Evolutionary conservation across 192 early-diverging fungal genomes (phyloP).

Genomic region (Umbelopsis isabellina): DNA sequence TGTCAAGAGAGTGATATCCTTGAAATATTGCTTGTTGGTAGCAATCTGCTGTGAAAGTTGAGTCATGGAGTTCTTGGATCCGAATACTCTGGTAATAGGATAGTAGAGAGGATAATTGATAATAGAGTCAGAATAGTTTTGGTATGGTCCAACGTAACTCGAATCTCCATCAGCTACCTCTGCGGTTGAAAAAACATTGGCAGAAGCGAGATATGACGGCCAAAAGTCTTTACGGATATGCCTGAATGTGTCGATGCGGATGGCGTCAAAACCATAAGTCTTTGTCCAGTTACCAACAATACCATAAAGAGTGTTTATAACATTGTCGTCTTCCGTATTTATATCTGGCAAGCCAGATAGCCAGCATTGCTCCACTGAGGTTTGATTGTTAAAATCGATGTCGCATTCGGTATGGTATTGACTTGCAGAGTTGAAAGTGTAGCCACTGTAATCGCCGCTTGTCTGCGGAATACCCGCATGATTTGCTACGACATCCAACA

Average conservation of each 20-base stretch:
- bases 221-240: conserved; percentile 47
- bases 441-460: conserved; percentile 33
- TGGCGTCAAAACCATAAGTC: conserved; percentile 46
- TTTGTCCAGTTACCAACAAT: conserved; percentile 26
- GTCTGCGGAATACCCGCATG: conserved; percentile 33
- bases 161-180: conserved; percentile 32
- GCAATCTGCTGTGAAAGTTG: not conserved
- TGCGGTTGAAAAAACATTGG: conserved; percentile 42
- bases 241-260: conserved; percentile 52
- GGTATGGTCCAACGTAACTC: conserved; percentile 22
- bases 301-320: conserved; percentile 31
- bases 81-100: conserved; percentile 20
- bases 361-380: conserved; percentile 38
- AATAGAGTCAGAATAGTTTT: conserved; percentile 22
- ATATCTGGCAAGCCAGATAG: conserved; percentile 32
- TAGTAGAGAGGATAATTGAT: conserved; percentile 33
- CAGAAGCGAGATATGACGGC: conserved; percentile 30
- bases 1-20: conserved; percentile 17
- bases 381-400: conserved; percentile 38
- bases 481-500: conserved; percentile 53
- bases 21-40: conserved; percentile 14
- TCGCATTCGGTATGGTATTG: conserved; percentile 31
- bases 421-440: conserved; percentile 37
- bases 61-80: conserved; percentile 21
- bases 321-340: conserved; percentile 45